phyloP scores from a whole-genome alignment of 768 basidiomycete genomes.

The Suillus plorans region DNA sequence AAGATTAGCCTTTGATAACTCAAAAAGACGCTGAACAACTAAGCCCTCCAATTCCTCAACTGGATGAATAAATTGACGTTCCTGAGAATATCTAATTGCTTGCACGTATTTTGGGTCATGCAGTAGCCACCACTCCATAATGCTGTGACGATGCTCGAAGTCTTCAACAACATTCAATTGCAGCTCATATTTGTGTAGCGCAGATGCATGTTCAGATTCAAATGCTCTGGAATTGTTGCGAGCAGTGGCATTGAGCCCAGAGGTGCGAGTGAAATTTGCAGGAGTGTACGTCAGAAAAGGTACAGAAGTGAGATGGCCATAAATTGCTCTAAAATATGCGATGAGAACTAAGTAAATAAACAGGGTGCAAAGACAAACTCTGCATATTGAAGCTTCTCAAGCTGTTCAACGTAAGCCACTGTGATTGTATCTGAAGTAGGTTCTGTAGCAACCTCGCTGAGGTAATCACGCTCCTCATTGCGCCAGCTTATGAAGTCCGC shows the following conservation, averaged over 20 bases:
- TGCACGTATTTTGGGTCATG: constrained; percentile 22
- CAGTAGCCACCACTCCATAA: constrained; percentile 29
- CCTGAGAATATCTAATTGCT: constrained; percentile 5
- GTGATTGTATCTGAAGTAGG: constrained; percentile 24
- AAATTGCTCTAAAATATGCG: constrained; percentile 8
- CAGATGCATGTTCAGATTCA: constrained; percentile 19
- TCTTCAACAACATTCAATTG: background rate
- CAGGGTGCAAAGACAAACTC: background rate
- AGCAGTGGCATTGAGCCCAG: constrained; percentile 14
- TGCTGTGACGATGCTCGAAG: constrained; percentile 23
- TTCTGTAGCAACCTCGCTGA: background rate
- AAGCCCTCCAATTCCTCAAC: constrained; percentile 35
- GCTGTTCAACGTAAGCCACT: constrained; percentile 2
- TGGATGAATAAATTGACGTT: constrained; percentile 24
- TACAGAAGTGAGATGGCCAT: constrained; percentile 10
- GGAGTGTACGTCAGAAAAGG: constrained; percentile 18
- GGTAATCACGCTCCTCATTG: background rate
- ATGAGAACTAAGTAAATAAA: background rate
- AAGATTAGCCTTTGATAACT: background rate
- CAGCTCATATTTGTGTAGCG: constrained; percentile 17
- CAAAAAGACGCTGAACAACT: constrained; percentile 22
- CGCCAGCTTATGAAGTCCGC: background rate
- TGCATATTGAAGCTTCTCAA: constrained; percentile 1
- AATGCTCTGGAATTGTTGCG: constrained; percentile 18
- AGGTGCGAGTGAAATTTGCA: constrained; percentile 11